These are phyloP conservation scores for Zopfochytrium polystomum DNA, from an alignment of 371 early-diverging fungal genomes.

Conservation along the genomic window DNA sequence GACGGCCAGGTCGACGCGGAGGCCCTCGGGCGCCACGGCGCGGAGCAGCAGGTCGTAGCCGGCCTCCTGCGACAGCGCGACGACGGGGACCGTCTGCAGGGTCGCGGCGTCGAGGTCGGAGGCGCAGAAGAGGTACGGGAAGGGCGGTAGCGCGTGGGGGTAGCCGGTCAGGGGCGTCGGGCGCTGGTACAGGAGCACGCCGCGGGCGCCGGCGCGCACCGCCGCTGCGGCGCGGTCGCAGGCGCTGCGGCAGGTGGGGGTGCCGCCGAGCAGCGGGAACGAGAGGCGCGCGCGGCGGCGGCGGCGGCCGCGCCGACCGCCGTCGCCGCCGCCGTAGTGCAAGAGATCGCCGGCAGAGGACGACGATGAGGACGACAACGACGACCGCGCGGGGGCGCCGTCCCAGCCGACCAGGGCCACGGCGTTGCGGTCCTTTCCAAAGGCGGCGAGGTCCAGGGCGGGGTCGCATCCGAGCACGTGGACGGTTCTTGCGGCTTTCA, in stretches of 20 bases:
- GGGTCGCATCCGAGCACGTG: constrained; percentile 13
- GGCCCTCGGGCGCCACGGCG: neutral
- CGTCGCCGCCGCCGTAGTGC: constrained; percentile 5
- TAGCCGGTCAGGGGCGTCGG: constrained; percentile 5
- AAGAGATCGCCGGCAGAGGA: too few relatives aligned
- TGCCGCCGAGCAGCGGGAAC: constrained; percentile 3
- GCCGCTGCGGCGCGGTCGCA: constrained; percentile 9
- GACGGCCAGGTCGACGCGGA: neutral
- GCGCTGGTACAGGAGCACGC: too few relatives aligned
- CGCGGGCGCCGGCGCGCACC: constrained; percentile 6
- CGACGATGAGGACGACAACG: too few relatives aligned
- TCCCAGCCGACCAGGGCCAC: constrained; percentile 10
- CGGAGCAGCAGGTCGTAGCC: neutral
- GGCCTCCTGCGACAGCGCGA: constrained; percentile 11
- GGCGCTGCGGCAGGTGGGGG: neutral
- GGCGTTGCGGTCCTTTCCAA: neutral
- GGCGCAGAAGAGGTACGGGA: too few relatives aligned
- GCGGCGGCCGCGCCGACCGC: constrained; percentile 5
- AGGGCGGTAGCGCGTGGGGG: neutral
- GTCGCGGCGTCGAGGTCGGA: too few relatives aligned
- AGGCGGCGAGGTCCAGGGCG: neutral
- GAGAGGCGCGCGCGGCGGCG: constrained; percentile 14
- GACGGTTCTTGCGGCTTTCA: neutral
- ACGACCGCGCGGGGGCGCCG: neutral
- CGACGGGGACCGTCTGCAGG: neutral